These are phyloP conservation scores for Xylaria bambusicola DNA, from an alignment of 495 filamentous ascomycete genomes.

Conservation along the genomic window DNA sequence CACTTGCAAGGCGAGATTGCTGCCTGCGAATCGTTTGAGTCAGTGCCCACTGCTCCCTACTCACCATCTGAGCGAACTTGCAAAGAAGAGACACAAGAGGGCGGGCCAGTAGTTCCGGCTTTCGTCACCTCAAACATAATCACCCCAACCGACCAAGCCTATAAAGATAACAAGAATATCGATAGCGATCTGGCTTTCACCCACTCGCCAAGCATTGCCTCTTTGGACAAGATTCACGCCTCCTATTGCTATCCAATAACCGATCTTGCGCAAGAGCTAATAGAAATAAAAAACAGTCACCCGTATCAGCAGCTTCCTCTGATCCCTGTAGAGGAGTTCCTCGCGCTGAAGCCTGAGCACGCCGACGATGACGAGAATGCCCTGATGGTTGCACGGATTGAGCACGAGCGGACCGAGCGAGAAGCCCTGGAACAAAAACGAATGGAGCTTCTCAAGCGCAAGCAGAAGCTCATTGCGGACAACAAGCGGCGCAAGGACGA, in stretches of 20 bases:
- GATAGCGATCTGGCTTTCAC: background rate
- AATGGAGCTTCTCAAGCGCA: conserved; percentile 82
- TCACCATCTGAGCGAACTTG: background rate
- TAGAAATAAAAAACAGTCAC: conserved; percentile 58
- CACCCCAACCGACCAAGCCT: conserved; percentile 2
- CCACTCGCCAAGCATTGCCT: background rate
- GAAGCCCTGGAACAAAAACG: conserved; percentile 85
- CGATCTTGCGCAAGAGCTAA: conserved; percentile 28
- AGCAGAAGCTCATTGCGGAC: conserved; percentile 87
- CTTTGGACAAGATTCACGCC: conserved; percentile 1
- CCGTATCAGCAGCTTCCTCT: conserved; percentile 84
- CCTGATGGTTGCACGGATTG: conserved; percentile 88
- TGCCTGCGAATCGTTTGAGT: conserved; percentile 92
- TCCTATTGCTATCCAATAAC: conserved; percentile 7
- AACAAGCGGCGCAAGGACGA: conserved; percentile 96
- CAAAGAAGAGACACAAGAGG: conserved; percentile 6
- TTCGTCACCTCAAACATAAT: conserved; percentile 1
- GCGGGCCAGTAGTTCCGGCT: background rate
- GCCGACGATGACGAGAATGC: conserved; percentile 68
- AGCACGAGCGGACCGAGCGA: conserved; percentile 84
- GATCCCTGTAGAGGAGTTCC: conserved; percentile 79
- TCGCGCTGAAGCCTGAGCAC: conserved; percentile 75
- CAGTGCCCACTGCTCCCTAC: conserved; percentile 39
- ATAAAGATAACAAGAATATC: background rate
- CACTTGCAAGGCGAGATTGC: conserved; percentile 88